phyloP scores from a whole-genome alignment of 768 basidiomycete species.

The Kwoniella sp. region DNA sequence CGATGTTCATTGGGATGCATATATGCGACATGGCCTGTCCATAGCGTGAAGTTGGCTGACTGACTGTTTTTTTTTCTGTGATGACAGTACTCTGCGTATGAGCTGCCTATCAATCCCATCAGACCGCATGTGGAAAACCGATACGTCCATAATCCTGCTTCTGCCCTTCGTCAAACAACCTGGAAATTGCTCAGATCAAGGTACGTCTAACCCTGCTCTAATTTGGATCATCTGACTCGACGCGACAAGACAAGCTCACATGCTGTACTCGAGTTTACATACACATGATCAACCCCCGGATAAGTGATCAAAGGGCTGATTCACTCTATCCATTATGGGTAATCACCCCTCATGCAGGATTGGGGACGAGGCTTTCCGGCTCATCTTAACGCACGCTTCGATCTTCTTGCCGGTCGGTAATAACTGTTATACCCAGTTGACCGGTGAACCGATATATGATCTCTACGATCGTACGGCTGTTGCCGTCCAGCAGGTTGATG shows the following conservation, averaged over 20 bases:
- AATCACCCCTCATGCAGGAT: constrained; percentile 60
- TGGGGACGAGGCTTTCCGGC: constrained; percentile 73
- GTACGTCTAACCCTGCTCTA: background rate
- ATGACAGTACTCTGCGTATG: background rate
- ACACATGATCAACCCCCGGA: no score
- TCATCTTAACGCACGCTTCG: constrained; percentile 73
- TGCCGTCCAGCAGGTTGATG: no score
- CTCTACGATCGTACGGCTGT: constrained; percentile 47
- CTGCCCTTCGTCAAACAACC: constrained; percentile 25
- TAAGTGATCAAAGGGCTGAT: no score
- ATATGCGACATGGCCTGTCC: no score
- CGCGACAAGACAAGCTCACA: no score
- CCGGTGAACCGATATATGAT: constrained; percentile 69
- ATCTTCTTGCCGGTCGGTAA: constrained; percentile 79
- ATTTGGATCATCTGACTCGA: no score
- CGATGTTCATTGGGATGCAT: no score
- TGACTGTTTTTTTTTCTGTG: no score
- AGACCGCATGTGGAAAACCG: constrained; percentile 46
- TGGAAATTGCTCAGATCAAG: constrained; percentile 17
- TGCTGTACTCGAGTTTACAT: no score
- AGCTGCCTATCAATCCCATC: constrained; percentile 35
- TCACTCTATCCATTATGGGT: no score
- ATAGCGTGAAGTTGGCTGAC: no score
- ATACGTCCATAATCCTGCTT: constrained; percentile 42
- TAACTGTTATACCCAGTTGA: constrained; percentile 78